Evolutionary conservation across 257 asterid genomes (phyloP).

Genomic region (Petrea volubilis): DNA sequence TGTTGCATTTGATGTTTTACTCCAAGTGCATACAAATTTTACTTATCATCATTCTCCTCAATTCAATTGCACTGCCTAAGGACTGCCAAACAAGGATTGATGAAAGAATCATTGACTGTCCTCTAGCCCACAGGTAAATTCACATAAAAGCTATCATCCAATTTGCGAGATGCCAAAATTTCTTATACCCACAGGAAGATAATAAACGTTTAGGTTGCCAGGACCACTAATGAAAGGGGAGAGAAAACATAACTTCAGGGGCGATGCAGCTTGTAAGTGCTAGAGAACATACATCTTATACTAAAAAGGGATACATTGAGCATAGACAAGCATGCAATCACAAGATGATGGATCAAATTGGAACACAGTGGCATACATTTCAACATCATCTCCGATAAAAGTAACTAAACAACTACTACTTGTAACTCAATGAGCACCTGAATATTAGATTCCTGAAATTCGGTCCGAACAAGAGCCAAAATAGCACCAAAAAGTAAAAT

Average conservation of each 20-base stretch:
- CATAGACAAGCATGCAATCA: neutral
- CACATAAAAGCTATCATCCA: neutral
- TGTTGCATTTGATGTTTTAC: neutral
- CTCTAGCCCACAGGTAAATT: neutral
- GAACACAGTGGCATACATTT: neutral
- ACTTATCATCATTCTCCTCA: neutral
- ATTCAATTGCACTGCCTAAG: neutral
- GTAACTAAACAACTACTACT: neutral
- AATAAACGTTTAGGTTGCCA: neutral
- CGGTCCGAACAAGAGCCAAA: neutral
- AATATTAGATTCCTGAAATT: neutral
- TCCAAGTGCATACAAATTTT: neutral
- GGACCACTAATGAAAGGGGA: neutral
- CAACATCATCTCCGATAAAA: slow-evolving; percentile 7
- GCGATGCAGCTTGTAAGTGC: neutral
- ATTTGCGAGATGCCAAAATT: neutral
- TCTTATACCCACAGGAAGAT: neutral
- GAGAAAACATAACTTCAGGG: neutral
- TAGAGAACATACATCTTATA: neutral
- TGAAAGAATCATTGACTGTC: neutral
- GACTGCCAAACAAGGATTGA: neutral
- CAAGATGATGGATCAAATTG: neutral
- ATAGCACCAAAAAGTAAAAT: neutral
- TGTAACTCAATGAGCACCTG: neutral
- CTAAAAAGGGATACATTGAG: neutral